Evolutionary conservation across 331 rosid genomes (phyloP).

Genomic region (Pyrus hybrid): DNA sequence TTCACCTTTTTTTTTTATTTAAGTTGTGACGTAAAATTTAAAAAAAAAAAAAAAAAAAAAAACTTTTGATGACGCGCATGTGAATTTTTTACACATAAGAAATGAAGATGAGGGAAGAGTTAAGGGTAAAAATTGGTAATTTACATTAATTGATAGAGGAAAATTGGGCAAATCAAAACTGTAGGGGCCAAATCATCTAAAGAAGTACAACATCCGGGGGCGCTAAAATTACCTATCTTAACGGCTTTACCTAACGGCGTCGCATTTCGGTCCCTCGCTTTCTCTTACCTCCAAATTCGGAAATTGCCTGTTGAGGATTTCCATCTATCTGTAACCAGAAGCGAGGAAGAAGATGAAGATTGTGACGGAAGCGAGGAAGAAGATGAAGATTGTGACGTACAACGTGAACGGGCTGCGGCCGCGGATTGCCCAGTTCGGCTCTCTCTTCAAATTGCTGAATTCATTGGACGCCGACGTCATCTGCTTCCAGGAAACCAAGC

Average conservation of each 20-base stretch:
- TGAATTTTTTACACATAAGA: too few species aligned
- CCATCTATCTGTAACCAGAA: not conserved
- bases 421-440: constrained; percentile 80
- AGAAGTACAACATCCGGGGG: not conserved
- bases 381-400: constrained; percentile 87
- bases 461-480: constrained; percentile 82
- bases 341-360: constrained; percentile 49
- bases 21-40: not conserved
- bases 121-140: not conserved
- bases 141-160: not conserved
- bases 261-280: not conserved
- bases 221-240: not conserved
- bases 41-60: too few species aligned
- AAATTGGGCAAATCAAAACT: not conserved
- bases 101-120: not conserved
- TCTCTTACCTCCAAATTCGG: constrained; percentile 1
- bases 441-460: constrained; percentile 69
- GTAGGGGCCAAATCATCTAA: not conserved
- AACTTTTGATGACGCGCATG: too few species aligned
- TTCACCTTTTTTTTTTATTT: not conserved
- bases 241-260: not conserved
- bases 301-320: not conserved
- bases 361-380: constrained; percentile 24
- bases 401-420: constrained; percentile 84
- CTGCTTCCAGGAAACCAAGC: constrained; percentile 88